Percentiles rank a stretch among this genome's conserved stretches.
Evolutionary conservation across 192 early-diverging fungal species (phyloP).

Genomic region (Backusella macrospora): DNA sequence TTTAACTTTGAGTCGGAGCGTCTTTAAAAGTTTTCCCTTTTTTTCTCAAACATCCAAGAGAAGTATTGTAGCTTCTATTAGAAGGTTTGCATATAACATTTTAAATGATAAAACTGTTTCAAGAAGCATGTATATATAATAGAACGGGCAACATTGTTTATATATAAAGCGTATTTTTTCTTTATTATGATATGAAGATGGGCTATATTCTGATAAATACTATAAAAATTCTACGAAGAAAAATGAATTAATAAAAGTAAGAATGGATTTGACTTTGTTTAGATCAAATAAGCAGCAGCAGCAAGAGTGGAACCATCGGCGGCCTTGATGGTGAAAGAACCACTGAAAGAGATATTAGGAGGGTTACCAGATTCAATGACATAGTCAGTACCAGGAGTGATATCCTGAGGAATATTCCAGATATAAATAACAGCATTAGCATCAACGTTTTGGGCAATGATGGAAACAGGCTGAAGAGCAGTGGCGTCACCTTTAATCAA

Average conservation of each 20-base stretch:
- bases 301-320: background rate
- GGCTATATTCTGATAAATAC: no score
- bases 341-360: constrained; percentile 34
- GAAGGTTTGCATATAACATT: no score
- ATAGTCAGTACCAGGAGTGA: constrained; percentile 32
- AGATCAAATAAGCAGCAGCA: constrained; percentile 28
- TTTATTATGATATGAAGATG: no score
- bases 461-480: constrained; percentile 33
- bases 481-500: constrained; percentile 31
- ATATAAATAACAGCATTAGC: constrained; percentile 21
- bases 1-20: no score
- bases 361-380: constrained; percentile 38
- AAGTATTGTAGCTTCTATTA: no score
- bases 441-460: constrained; percentile 31
- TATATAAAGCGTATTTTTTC: no score
- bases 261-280: background rate
- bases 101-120: no score
- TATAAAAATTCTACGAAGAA: no score
- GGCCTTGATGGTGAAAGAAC: constrained; percentile 33
- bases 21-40: no score
- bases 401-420: constrained; percentile 37
- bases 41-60: no score
- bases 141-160: no score
- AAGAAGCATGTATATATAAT: no score
- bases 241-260: background rate